Evolutionary conservation across 139 green algal species (phyloP), one percentile per base, ranked within the genome.

Genomic region (Nannochloris sp.): DNA sequence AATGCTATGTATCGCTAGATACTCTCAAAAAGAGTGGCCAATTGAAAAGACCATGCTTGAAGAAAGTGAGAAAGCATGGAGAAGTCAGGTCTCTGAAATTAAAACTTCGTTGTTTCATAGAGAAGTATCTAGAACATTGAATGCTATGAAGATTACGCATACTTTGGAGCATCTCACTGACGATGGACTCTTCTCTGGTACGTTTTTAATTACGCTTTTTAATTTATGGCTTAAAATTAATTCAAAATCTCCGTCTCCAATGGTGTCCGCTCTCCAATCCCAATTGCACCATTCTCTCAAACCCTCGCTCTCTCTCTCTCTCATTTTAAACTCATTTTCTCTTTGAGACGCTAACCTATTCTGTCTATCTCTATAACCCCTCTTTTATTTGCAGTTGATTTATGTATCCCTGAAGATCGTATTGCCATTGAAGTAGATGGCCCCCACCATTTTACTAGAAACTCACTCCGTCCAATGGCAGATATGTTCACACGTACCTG

Each of bases 351-450:
- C n/a, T n/a, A n/a, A n/a, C n/a, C n/a, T n/a, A n/a, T n/a, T n/a
- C n/a, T n/a, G n/a, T n/a, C n/a, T n/a, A n/a, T n/a, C n/a, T n/a
- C n/a, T n/a, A n/a, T n/a, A n/a, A n/a, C n/a, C n/a, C n/a, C n/a
- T n/a, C n/a, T n/a, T n/a, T n/a, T n/a, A n/a, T n/a, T n/a, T 54
- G 32, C 67, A 62, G 54, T 85, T 4, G 79, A 85, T 45, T 81
- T 85, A 47, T 64, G 71, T 2, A 61, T 85, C 24, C 37, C 72
- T 1, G 30, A 48, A 15, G 71, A 73, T 36, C 29, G 47, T 8
- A 68, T 85, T 14, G 76, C 72, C 0, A 54, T 85, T 12, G 79
- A 85, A 51, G 71, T 83, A 24, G 79, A 85, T 33, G 79, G 79
- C 13, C 79, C 79, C 8, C 73, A 60, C 39, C 79, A 85, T 71